Conservation (phyloP, 2,329 filamentous ascomycete genomes). For the Curvularia verruculosa region DNA sequence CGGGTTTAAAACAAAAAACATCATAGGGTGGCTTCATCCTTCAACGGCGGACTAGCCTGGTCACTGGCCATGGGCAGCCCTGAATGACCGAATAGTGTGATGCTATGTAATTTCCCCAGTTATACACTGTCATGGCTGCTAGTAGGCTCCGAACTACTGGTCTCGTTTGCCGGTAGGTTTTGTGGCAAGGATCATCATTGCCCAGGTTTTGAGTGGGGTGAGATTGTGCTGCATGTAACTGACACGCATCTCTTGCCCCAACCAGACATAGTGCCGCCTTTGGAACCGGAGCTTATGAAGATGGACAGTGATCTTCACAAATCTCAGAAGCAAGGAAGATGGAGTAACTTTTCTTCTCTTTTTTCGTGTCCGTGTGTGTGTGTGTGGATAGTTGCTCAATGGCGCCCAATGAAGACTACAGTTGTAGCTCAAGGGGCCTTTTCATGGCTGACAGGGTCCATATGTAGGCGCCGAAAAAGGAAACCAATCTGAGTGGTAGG, state of each 20-base stretch:
- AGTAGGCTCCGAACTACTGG: conserved; percentile 1
- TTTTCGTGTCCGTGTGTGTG: too few species aligned
- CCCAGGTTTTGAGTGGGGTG: conserved; percentile 19
- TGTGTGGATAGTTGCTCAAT: background rate
- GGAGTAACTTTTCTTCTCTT: background rate
- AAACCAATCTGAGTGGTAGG: background rate
- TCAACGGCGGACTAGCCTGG: conserved; percentile 1
- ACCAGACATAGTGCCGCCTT: background rate
- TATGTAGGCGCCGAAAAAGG: background rate
- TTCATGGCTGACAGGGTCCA: background rate
- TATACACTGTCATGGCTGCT: conserved; percentile 1
- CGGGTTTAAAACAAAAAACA: background rate
- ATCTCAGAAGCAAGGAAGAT: background rate
- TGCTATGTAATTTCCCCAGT: conserved; percentile 10
- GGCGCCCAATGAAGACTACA: background rate
- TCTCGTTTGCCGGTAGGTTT: background rate
- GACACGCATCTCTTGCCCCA: conserved; percentile 5
- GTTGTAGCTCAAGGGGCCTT: background rate
- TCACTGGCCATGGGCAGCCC: background rate
- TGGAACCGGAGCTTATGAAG: background rate
- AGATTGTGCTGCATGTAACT: conserved; percentile 7
- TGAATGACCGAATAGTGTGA: conserved; percentile 5
- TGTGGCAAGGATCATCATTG: conserved; percentile 19
- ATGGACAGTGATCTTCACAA: background rate
- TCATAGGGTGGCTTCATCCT: background rate